A percentile compares a stretch with the other conserved stretches of the same genome.
These are phyloP conservation scores for Sergeia podlipaevii DNA, from an alignment of 208 protist species.

Conservation along the genomic window DNA sequence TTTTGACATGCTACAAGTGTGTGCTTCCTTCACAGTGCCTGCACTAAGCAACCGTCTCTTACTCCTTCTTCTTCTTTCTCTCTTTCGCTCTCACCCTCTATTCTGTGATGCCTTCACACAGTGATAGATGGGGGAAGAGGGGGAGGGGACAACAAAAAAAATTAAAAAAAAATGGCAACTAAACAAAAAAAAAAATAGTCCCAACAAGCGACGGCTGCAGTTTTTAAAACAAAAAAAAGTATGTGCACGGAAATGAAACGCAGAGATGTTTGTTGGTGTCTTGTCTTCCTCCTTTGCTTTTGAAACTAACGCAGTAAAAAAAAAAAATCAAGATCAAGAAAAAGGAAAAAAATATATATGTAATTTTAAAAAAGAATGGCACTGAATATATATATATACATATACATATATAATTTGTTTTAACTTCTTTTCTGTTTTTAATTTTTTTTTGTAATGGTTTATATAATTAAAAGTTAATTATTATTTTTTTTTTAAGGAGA, in stretches of 20 bases:
- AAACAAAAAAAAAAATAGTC: constrained; percentile 5
- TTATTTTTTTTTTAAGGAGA: background rate
- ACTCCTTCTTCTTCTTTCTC: too few species aligned
- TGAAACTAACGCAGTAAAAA: background rate
- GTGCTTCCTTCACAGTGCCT: too few species aligned
- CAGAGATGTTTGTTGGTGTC: background rate
- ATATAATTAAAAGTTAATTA: background rate
- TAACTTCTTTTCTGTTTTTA: background rate
- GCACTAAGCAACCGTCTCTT: too few species aligned
- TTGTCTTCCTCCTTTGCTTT: background rate
- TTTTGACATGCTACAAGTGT: too few species aligned
- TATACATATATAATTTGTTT: too few species aligned
- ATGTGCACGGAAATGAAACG: constrained; percentile 12
- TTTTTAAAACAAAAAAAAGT: constrained; percentile 6
- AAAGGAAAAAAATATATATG: background rate
- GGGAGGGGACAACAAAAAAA: background rate
- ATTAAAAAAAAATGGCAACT: constrained; percentile 3
- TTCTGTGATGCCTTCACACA: too few species aligned
- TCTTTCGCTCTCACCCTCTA: too few species aligned
- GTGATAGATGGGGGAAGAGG: background rate
- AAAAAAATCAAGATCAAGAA: constrained; percentile 5
- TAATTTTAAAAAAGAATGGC: background rate
- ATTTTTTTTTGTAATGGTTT: background rate
- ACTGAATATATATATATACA: too few species aligned
- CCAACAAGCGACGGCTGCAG: background rate